Evolutionary conservation across 2,329 filamentous ascomycete species (phyloP).

Genomic region (Aspergillus bombycis): DNA sequence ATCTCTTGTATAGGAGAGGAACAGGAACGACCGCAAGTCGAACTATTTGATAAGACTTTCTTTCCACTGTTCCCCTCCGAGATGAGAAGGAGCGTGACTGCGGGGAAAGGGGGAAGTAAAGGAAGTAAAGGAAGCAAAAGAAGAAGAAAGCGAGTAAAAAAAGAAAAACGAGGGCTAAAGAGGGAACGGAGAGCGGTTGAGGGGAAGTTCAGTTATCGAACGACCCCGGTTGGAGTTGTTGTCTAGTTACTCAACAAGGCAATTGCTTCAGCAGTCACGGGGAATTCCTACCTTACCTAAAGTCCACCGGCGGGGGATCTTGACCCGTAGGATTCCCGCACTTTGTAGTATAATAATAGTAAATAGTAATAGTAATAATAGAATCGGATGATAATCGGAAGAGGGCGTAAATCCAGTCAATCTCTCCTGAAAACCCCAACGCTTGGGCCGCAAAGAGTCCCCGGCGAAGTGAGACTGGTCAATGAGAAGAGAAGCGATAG

Average conservation of each 20-base stretch:
- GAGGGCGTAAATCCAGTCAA: not conserved
- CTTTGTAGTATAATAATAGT: not conserved
- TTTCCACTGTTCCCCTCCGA: not conserved
- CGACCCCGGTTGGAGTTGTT: not conserved
- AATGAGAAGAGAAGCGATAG: not conserved
- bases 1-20: constrained; percentile 7
- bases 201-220: not conserved
- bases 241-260: not conserved
- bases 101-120: not conserved
- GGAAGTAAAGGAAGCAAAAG: constrained; percentile 1
- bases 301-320: not conserved
- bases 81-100: not conserved
- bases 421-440: not conserved
- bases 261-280: constrained; percentile 3
- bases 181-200: not conserved
- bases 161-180: not conserved
- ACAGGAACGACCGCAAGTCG: constrained; percentile 7
- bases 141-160: not conserved
- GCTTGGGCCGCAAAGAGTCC: constrained; percentile 5
- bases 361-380: not conserved
- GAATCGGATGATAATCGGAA: not conserved
- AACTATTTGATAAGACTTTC: not conserved
- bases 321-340: not conserved
- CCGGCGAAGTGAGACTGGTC: not conserved
- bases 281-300: not conserved